Evolutionary conservation across 2,329 filamentous ascomycete species (phyloP).

Genomic region (Niveomyces coronatus): DNA sequence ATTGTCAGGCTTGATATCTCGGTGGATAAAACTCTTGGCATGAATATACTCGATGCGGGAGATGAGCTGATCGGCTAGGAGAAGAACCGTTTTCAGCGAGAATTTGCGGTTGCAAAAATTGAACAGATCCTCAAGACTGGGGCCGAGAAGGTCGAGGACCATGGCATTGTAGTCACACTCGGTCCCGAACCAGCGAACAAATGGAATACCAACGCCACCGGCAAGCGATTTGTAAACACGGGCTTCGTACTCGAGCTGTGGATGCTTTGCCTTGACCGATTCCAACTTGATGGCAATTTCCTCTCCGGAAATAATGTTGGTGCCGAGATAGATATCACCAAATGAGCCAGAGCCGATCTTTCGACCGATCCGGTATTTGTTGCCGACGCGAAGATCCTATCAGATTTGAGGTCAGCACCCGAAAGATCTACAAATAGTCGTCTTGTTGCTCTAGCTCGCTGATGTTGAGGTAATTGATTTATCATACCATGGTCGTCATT

Average conservation of each 20-base stretch:
- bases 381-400: conserved; percentile 96
- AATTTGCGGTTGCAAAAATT: conserved; percentile 99
- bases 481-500: conserved; percentile 44
- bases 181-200: conserved; percentile 98
- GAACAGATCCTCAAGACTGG: conserved; percentile 95
- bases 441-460: no score
- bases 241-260: conserved; percentile 96
- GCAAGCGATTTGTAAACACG: conserved; percentile 86
- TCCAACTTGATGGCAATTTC: conserved; percentile 99
- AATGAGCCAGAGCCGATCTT: conserved; percentile 98
- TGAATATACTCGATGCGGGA: conserved; percentile 99
- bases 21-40: conserved; percentile 98
- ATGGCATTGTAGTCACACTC: conserved; percentile 99
- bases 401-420: no score
- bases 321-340: conserved; percentile 97
- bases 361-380: conserved; percentile 98
- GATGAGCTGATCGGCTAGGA: conserved; percentile 95
- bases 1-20: conserved; percentile 99
- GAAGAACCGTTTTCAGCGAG: conserved; percentile 93
- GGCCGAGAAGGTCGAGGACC: conserved; percentile 94
- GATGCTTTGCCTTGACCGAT: conserved; percentile 98
- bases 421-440: no score
- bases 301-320: conserved; percentile 98
- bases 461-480: no score
- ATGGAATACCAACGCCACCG: conserved; percentile 94